Evolutionary conservation across 1,139 yeast species (phyloP), one percentile per base, ranked within the genome.

Genomic region (Blastobotrys petasosporus): DNA sequence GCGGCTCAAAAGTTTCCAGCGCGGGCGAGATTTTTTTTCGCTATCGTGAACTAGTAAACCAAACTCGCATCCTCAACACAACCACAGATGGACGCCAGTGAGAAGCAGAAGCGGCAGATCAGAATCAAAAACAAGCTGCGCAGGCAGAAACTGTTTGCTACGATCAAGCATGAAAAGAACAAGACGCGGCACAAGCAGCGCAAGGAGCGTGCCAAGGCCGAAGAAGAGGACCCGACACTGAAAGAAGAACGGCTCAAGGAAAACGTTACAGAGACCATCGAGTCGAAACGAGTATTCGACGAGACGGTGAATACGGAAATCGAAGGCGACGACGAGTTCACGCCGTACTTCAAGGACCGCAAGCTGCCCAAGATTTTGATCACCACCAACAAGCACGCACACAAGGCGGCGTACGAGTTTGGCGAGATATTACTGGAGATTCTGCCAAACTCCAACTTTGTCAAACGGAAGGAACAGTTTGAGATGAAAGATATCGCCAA

Each of bases 191-290:
- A 87, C 63, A 80, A 79, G 62, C 71, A 75, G 62, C 77, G 97
- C 56, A 76, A 78, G 23, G 80, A 79, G 47, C 76, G 96, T 60
- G 94, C 94, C 36, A 83, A 82, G 62, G 94, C 81, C 57, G 97
- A 88, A 66, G 72, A 82, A 46, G 78, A 73, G 32, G 85, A 90
- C 62, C 97, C 96, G 0, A 86, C 81, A 55, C 68, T 86, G 51
- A 84, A 79, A 61, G 88, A 80, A 49, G 82, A 87, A 62, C 79
- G 98, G 64, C 70, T 90, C 42, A 79, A 80, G 3, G 79, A 75
- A 47, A 88, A 90, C 63, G 79, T 86, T 1, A 94, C 98, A 1
- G 83, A 80, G 25, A 94, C 98, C 6, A 80, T 90, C 46, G 98
- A 92, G 58, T 75, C 80, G 49, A 87, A 86, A 72, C 74, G 98